Base-by-base conservation (phyloP, 306 rosid genomes). In the Fragaria ananassa region DNA sequence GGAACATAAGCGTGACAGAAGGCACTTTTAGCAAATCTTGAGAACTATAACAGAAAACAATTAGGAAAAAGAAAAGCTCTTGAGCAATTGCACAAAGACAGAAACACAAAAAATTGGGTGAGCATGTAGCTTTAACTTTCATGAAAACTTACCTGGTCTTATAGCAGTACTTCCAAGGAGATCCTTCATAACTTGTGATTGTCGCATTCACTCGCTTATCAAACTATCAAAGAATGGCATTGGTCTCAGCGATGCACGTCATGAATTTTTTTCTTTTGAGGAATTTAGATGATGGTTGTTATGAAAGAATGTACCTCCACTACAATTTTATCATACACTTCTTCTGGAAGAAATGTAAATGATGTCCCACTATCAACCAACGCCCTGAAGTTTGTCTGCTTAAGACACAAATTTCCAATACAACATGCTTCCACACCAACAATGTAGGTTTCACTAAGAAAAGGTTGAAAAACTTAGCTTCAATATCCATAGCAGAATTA, bases 361-460 rank as follows among this genome's bases (percentile, higher is more conserved):
- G 98, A 94, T 34, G 97, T 81, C 76, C 98, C 98, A 5, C 95
- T 94, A 77, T 95, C 98, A 86, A 92, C 84, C 86, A 84, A 77
- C 21, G 96, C 92, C 75, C 83, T 84, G 77, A 95, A 95, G 82
- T 80, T 82, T 25, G 93, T 75, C 82, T 81, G 80, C 82, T 88
- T 83, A 45, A 85, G 89, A 78, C 97, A 95, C 35, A 91, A 84
- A 70, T 82, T 82, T 57, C 82, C 85, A 19, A 95, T 42, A 87
- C 97, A 95, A 79, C 80, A 88, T 75, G 93, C 82, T 76, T 95
- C 91, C 87, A 92, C 93, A 49, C 92, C 97, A 66, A 92, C 72
- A 27, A 87, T 71, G 74, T 94, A 94, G 45, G 93, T 86, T 80
- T 95, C 87, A 83, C 98, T 94, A 74, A 58, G 61, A 80, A 80